phyloP scores from a whole-genome alignment of 495 filamentous ascomycete genomes.

The Penicillium atrosanguineum region DNA sequence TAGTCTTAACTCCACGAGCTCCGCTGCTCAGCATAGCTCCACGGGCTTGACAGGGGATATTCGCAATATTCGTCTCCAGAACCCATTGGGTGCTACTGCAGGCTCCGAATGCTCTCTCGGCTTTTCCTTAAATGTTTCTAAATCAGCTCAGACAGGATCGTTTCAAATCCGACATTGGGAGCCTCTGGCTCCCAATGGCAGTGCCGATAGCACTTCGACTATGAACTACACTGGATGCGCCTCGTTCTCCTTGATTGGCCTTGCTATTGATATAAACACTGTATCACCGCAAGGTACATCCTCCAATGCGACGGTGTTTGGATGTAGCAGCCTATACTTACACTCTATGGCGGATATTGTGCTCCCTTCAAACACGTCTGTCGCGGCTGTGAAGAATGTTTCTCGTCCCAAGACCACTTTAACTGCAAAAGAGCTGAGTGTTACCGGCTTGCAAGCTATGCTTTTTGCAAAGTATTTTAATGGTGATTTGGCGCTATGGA shows the following conservation, averaged over 20 bases:
- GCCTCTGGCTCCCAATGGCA: conserved; percentile 3
- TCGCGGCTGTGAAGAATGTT: background rate
- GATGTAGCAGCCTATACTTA: conserved; percentile 13
- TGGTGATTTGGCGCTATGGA: background rate
- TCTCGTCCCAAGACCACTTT: background rate
- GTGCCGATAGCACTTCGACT: background rate
- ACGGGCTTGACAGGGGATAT: conserved; percentile 4
- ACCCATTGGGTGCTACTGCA: background rate
- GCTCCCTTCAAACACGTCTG: conserved; percentile 6
- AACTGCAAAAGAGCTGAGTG: background rate
- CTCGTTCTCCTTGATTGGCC: conserved; percentile 6
- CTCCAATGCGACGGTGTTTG: conserved; percentile 16
- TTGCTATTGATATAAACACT: conserved; percentile 11
- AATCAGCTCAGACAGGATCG: background rate
- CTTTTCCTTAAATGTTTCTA: conserved; percentile 9
- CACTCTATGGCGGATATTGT: conserved; percentile 12
- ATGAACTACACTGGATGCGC: conserved; percentile 14
- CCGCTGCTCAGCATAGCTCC: too few relatives aligned
- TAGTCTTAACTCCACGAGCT: background rate
- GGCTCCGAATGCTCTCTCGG: conserved; percentile 6
- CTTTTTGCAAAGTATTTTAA: background rate
- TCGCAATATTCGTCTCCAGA: background rate
- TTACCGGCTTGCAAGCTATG: conserved; percentile 2
- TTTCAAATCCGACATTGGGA: conserved; percentile 24
- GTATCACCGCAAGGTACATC: background rate